A percentile compares a stretch with the other conserved stretches of the same genome.
These are phyloP conservation scores for Fragaria vesca DNA, from an alignment of 306 rosid species.

Conservation along the genomic window DNA sequence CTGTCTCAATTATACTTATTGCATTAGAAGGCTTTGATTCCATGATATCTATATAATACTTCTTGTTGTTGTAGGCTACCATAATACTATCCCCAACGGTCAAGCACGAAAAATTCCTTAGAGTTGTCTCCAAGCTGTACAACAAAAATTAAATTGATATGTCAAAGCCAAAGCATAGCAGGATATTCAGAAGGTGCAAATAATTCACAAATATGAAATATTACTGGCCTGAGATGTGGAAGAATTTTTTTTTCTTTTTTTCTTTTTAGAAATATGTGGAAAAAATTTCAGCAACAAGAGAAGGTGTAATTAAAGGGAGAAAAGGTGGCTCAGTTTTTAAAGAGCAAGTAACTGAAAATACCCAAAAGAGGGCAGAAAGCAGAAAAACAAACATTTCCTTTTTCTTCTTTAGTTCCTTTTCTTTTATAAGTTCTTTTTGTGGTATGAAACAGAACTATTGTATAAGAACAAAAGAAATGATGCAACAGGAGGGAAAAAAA, in stretches of 20 bases:
- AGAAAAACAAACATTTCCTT: not conserved
- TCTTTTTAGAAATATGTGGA: no score
- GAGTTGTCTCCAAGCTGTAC: conserved; percentile 86
- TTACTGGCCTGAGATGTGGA: not conserved
- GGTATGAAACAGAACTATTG: not conserved
- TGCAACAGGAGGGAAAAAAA: not conserved
- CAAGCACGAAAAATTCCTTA: conserved; percentile 93
- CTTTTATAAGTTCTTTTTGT: not conserved
- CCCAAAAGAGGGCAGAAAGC: not conserved
- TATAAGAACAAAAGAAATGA: not conserved
- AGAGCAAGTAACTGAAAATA: not conserved
- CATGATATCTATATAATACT: conserved; percentile 87
- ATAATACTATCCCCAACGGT: conserved; percentile 93
- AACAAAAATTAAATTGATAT: conserved; percentile 12
- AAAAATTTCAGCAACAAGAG: not conserved
- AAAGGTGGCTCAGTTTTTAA: not conserved
- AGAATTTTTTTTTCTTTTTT: not conserved
- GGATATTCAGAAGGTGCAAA: not conserved
- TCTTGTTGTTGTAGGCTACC: conserved; percentile 97
- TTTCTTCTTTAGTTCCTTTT: not conserved
- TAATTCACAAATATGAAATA: not conserved
- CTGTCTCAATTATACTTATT: conserved; percentile 93
- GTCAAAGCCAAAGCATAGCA: not conserved
- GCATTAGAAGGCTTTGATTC: conserved; percentile 89
- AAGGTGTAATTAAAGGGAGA: not conserved